Percentiles rank a stretch among this genome's conserved stretches.
These are phyloP conservation scores for Anthracocystis panici-leucophaei DNA, from an alignment of 1,284 basidiomycete genomes.

Conservation along the genomic window DNA sequence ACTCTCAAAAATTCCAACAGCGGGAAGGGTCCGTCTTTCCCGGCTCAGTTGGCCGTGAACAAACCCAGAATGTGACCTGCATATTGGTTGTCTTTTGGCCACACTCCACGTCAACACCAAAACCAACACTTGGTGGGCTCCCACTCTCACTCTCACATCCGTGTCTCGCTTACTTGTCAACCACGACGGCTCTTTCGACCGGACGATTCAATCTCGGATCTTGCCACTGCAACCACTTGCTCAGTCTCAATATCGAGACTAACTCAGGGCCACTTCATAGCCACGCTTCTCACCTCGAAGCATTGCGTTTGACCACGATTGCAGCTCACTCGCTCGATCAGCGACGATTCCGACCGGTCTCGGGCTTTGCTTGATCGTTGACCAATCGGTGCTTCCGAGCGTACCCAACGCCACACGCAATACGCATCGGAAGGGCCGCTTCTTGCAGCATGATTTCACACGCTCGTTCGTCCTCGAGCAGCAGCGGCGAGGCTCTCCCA, in stretches of 20 bases:
- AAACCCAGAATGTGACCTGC: constrained; percentile 3
- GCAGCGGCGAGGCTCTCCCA: constrained; percentile 17
- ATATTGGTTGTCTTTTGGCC: not conserved
- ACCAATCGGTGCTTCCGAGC: constrained; percentile 3
- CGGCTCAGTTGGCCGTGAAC: not conserved
- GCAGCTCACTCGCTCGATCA: no score
- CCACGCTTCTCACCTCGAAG: no score
- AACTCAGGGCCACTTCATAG: not conserved
- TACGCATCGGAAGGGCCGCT: constrained; percentile 9
- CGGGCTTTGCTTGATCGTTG: not conserved
- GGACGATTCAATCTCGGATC: not conserved
- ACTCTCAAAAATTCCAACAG: not conserved
- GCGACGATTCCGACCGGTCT: no score
- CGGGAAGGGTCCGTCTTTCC: no score
- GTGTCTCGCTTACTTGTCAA: not conserved
- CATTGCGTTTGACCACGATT: no score
- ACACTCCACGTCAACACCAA: constrained; percentile 1
- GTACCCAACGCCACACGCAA: not conserved
- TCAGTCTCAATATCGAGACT: not conserved
- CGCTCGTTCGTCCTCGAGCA: constrained; percentile 13
- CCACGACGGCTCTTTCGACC: not conserved
- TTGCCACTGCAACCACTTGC: not conserved
- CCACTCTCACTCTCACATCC: not conserved
- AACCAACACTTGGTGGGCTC: not conserved
- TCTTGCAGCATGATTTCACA: constrained; percentile 12